phyloP scores from a whole-genome alignment of 2,329 filamentous ascomycete species.

The Zymoseptoria pseudotritici region DNA sequence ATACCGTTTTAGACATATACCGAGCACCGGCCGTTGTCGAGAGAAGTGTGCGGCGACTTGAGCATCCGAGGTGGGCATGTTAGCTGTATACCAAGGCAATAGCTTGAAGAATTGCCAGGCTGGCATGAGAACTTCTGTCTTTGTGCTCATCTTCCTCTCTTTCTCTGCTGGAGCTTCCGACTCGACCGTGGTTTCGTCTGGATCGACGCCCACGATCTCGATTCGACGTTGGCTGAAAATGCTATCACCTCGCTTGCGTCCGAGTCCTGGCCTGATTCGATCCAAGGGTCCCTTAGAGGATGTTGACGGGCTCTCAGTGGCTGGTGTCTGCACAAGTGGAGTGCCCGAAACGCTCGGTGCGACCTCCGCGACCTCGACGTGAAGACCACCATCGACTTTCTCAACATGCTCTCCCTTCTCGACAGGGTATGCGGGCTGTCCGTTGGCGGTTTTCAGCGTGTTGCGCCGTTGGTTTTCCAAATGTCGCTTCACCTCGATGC shows the following conservation, averaged over 20 bases:
- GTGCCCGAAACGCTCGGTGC: slow-evolving; percentile 22
- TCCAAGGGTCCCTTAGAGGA: slow-evolving; percentile 25
- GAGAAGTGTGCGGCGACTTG: slow-evolving; percentile 88
- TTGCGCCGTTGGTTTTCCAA: slow-evolving; percentile 50
- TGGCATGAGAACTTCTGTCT: slow-evolving; percentile 86
- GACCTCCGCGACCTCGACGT: slow-evolving; percentile 41
- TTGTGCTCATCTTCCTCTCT: slow-evolving; percentile 24
- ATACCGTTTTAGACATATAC: slow-evolving; percentile 89
- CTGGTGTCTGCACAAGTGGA: slow-evolving; percentile 21
- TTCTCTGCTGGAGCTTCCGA: slow-evolving; percentile 18
- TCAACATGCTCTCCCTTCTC: slow-evolving; percentile 23
- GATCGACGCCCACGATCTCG: slow-evolving; percentile 26
- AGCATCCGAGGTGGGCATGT: slow-evolving; percentile 56
- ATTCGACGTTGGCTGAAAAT: slow-evolving; percentile 43
- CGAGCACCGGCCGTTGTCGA: slow-evolving; percentile 72
- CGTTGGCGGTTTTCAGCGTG: slow-evolving; percentile 46
- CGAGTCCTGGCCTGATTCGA: slow-evolving; percentile 28
- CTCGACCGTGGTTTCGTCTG: slow-evolving; percentile 34
- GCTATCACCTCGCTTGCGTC: slow-evolving; percentile 40
- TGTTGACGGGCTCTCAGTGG: slow-evolving; percentile 13
- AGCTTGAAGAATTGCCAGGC: slow-evolving; percentile 97
- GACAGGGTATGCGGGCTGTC: slow-evolving; percentile 11
- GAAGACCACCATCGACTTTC: slow-evolving; percentile 28
- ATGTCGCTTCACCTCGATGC: slow-evolving; percentile 79
- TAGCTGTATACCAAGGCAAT: slow-evolving; percentile 82